Evolutionary conservation across 2,329 filamentous ascomycete genomes (phyloP).

Genomic region (Penicillium sp.): DNA sequence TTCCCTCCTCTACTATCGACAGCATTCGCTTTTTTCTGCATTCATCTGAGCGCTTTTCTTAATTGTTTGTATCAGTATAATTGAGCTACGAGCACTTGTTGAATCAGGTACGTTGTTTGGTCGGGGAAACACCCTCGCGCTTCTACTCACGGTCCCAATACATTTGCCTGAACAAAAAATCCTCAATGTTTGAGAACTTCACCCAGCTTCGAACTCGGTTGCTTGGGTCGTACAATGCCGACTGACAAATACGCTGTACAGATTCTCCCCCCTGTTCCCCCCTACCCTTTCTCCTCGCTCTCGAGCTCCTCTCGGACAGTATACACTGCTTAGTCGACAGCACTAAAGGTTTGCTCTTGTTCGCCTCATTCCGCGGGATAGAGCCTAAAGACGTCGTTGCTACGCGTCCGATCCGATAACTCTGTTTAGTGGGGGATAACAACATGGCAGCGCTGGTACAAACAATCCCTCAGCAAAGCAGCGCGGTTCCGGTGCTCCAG

Average conservation of each 20-base stretch:
- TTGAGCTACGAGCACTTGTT: constrained; percentile 33
- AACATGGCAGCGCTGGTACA: constrained; percentile 87
- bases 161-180: constrained; percentile 8
- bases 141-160: constrained; percentile 5
- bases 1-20: constrained; percentile 29
- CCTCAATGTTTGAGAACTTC: constrained; percentile 17
- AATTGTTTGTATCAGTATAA: constrained; percentile 40
- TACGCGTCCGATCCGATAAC: constrained; percentile 27
- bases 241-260: constrained; percentile 35
- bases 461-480: constrained; percentile 76
- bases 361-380: constrained; percentile 18
- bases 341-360: constrained; percentile 13
- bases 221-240: constrained; percentile 24
- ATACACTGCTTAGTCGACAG: constrained; percentile 15
- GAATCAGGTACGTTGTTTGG: constrained; percentile 35
- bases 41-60: constrained; percentile 29
- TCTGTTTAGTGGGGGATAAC: constrained; percentile 37
- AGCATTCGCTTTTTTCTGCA: constrained; percentile 31
- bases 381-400: constrained; percentile 23
- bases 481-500: constrained; percentile 76
- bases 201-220: constrained; percentile 22
- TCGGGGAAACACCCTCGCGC: constrained; percentile 10
- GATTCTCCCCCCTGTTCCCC: constrained; percentile 25
- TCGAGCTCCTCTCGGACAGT: constrained; percentile 27
- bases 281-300: constrained; percentile 25